Percentiles rank a stretch among this genome's conserved stretches.
These are phyloP conservation scores for Suillus ampliporus DNA, from an alignment of 768 basidiomycete species.

Conservation along the genomic window DNA sequence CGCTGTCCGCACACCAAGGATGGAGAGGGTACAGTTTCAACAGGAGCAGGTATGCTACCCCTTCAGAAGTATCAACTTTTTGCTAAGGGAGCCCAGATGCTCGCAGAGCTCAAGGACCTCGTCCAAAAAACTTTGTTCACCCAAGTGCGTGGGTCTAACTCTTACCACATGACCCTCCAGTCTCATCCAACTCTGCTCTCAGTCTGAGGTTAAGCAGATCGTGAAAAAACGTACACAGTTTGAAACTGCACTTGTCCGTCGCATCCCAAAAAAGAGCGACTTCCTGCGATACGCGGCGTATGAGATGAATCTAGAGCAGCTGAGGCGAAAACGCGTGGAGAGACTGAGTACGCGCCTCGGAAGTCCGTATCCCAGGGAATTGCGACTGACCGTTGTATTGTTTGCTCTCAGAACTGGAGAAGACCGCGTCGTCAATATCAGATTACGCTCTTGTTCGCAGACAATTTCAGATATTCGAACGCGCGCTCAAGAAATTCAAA, in stretches of 20 bases:
- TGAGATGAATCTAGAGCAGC: slow-evolving; percentile 85
- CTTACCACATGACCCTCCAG: neutral
- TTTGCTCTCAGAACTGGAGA: slow-evolving; percentile 34
- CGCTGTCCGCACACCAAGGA: slow-evolving; percentile 33
- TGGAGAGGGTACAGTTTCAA: slow-evolving; percentile 95
- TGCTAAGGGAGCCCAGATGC: slow-evolving; percentile 60
- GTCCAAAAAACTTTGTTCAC: slow-evolving; percentile 86
- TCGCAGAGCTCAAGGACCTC: slow-evolving; percentile 93
- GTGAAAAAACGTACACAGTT: slow-evolving; percentile 83
- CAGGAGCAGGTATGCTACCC: slow-evolving; percentile 75
- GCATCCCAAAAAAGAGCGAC: slow-evolving; percentile 85
- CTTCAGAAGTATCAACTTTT: neutral
- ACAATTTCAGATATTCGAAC: slow-evolving; percentile 90
- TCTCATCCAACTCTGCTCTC: slow-evolving; percentile 13
- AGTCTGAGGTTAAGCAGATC: slow-evolving; percentile 85
- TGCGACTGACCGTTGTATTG: neutral
- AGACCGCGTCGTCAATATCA: slow-evolving; percentile 64
- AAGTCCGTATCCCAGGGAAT: slow-evolving; percentile 1
- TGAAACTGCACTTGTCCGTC: slow-evolving; percentile 83
- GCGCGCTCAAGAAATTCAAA: slow-evolving; percentile 88
- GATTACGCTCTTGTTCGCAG: slow-evolving; percentile 85
- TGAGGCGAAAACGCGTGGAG: slow-evolving; percentile 76
- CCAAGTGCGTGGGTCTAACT: slow-evolving; percentile 51
- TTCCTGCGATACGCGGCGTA: slow-evolving; percentile 91
- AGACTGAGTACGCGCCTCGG: slow-evolving; percentile 62